Conservation (phyloP, 495 filamentous ascomycete species). For the Chaetomium fimeti region DNA sequence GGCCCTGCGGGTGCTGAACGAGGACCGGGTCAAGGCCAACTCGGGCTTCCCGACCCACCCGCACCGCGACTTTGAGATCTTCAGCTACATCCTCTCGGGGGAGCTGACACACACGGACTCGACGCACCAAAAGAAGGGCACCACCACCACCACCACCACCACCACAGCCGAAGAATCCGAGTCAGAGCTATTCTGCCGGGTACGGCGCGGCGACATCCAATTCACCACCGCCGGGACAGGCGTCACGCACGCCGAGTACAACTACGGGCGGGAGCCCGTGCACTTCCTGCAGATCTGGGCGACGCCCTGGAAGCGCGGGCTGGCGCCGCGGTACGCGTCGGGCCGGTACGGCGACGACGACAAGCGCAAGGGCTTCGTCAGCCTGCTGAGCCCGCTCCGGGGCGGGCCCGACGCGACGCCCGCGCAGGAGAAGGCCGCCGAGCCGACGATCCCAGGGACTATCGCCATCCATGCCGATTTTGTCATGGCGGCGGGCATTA, state of each 20-base stretch:
- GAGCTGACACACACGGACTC: conserved; percentile 79
- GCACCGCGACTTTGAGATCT: conserved; percentile 81
- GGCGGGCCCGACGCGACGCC: conserved; percentile 58
- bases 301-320: conserved; percentile 63
- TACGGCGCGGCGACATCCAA: conserved; percentile 76
- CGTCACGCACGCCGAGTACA: conserved; percentile 74
- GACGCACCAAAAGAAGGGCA: conserved; percentile 60
- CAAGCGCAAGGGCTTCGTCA: conserved; percentile 65
- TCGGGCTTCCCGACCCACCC: conserved; percentile 77
- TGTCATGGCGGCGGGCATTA: conserved; percentile 69
- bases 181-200: conserved; percentile 63
- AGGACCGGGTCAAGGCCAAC: conserved; percentile 68
- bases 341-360: conserved; percentile 62
- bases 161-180: conserved; percentile 21
- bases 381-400: conserved; percentile 68
- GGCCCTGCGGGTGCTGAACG: conserved; percentile 73
- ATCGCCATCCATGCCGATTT: conserved; percentile 81
- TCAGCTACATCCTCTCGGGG: conserved; percentile 74
- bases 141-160: conserved; percentile 21
- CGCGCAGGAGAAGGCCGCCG: conserved; percentile 58
- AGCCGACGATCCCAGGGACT: conserved; percentile 56
- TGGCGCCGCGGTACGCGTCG: conserved; percentile 70
- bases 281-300: conserved; percentile 87
- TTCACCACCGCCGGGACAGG: conserved; percentile 78
- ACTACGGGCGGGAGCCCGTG: conserved; percentile 59